Percentiles rank a stretch among this genome's conserved stretches.
phyloP scores from a whole-genome alignment of 192 early-diverging fungal genomes.

The Coemansia furcata region DNA sequence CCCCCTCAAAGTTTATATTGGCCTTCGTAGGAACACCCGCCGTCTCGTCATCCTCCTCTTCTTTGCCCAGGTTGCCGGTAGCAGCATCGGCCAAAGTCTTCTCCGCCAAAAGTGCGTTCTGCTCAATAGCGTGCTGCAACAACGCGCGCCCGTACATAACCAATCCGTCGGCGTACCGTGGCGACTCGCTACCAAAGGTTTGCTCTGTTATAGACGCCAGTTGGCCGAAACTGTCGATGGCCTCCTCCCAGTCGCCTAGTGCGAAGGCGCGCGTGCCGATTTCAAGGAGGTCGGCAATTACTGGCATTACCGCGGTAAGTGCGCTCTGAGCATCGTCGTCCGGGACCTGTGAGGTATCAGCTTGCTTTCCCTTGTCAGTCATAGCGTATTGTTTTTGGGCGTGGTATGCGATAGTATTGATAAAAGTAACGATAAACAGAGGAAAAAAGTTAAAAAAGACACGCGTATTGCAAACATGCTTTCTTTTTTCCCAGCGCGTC shows the following conservation, averaged over 20 bases:
- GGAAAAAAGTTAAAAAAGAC: not conserved
- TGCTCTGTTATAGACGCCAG: slow-evolving; percentile 65
- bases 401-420: not conserved
- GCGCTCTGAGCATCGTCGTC: slow-evolving; percentile 9
- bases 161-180: slow-evolving; percentile 66
- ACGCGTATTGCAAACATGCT: not conserved
- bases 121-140: slow-evolving; percentile 69
- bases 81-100: slow-evolving; percentile 52
- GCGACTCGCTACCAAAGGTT: slow-evolving; percentile 59
- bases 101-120: slow-evolving; percentile 72
- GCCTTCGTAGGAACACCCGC: slow-evolving; percentile 24
- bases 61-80: slow-evolving; percentile 27
- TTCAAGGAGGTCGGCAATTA: slow-evolving; percentile 58
- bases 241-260: slow-evolving; percentile 60
- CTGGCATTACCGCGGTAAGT: slow-evolving; percentile 31
- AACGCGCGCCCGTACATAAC: slow-evolving; percentile 75
- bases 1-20: slow-evolving; percentile 69
- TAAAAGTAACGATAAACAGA: not conserved
- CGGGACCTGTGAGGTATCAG: slow-evolving; percentile 12
- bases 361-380: slow-evolving; percentile 43
- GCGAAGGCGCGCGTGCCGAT: slow-evolving; percentile 67
- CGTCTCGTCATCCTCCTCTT: slow-evolving; percentile 12
- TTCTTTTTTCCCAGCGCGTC: not conserved
- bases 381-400: slow-evolving; percentile 3
- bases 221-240: slow-evolving; percentile 65